These are phyloP conservation scores for Brassica balearica DNA, from an alignment of 441 rosid genomes.

Conservation along the genomic window DNA sequence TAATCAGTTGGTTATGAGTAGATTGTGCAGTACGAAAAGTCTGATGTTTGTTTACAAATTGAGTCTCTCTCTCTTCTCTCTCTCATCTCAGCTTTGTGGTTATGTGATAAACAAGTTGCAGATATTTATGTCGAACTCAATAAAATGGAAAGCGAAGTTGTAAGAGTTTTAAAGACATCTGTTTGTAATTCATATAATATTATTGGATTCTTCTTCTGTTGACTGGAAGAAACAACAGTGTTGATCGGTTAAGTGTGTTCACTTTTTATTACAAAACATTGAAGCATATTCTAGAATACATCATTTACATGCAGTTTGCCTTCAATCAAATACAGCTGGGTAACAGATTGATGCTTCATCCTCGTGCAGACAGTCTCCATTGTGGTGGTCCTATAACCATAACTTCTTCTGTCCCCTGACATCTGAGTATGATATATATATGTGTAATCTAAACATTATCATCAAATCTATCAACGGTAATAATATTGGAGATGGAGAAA, in stretches of 20 bases:
- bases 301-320: rapidly evolving
- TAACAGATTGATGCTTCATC: not conserved
- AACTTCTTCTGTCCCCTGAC: constrained; percentile 5
- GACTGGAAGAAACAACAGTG: not conserved
- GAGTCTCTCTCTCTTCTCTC: not conserved
- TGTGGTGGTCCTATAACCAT: constrained; percentile 59
- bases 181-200: constrained; percentile 14
- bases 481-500: too few relatives aligned
- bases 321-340: not conserved
- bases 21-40: not conserved
- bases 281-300: not conserved
- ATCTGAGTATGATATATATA: constrained; percentile 50
- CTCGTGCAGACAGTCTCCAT: constrained; percentile 45
- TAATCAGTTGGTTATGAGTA: constrained; percentile 7
- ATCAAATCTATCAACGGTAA: too few relatives aligned
- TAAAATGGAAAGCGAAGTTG: constrained; percentile 5
- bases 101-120: constrained; percentile 7
- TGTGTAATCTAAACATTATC: constrained; percentile 35
- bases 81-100: not conserved
- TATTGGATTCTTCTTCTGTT: not conserved
- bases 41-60: not conserved
- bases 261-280: not conserved
- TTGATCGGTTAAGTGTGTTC: not conserved
- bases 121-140: constrained; percentile 1
- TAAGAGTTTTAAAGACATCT: constrained; percentile 1